Evolutionary conservation across 2,329 filamentous ascomycete genomes (phyloP).

Genomic region (Nigrograna mackinnonii): DNA sequence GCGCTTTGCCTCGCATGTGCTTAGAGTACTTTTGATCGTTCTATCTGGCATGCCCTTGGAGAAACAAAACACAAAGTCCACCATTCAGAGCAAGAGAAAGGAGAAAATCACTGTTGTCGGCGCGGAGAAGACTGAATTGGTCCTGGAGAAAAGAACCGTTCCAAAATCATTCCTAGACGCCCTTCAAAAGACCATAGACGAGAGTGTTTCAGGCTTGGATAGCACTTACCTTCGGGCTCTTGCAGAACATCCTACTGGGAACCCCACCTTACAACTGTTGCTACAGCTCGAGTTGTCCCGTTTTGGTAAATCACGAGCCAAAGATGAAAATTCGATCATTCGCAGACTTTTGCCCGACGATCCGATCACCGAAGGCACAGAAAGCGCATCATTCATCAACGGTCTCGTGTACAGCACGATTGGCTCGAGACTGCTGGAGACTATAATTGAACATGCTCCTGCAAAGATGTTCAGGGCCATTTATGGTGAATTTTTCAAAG

Average conservation of each 20-base stretch:
- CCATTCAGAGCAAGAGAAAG: constrained; percentile 92
- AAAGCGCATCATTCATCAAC: constrained; percentile 80
- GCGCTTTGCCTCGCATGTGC: constrained; percentile 84
- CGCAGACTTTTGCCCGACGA: constrained; percentile 80
- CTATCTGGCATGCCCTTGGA: constrained; percentile 82
- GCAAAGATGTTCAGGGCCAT: constrained; percentile 90
- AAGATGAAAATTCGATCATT: constrained; percentile 70
- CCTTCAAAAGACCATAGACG: constrained; percentile 78
- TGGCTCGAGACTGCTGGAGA: constrained; percentile 87
- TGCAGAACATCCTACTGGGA: constrained; percentile 86
- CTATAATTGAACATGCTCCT: constrained; percentile 77
- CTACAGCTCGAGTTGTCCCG: constrained; percentile 82
- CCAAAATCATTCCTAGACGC: constrained; percentile 79
- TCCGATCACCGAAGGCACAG: constrained; percentile 71
- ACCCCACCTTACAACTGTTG: constrained; percentile 89
- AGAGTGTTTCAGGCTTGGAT: constrained; percentile 75
- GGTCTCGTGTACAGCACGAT: constrained; percentile 87
- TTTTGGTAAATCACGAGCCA: constrained; percentile 68
- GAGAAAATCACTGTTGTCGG: constrained; percentile 69
- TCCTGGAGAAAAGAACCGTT: constrained; percentile 56
- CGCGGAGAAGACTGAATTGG: constrained; percentile 48
- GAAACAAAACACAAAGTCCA: constrained; percentile 60
- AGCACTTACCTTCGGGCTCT: constrained; percentile 80
- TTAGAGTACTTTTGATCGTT: constrained; percentile 83
- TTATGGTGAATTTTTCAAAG: constrained; percentile 78